Conservation (phyloP, 768 basidiomycete genomes). For the Pluteus cervinus region DNA sequence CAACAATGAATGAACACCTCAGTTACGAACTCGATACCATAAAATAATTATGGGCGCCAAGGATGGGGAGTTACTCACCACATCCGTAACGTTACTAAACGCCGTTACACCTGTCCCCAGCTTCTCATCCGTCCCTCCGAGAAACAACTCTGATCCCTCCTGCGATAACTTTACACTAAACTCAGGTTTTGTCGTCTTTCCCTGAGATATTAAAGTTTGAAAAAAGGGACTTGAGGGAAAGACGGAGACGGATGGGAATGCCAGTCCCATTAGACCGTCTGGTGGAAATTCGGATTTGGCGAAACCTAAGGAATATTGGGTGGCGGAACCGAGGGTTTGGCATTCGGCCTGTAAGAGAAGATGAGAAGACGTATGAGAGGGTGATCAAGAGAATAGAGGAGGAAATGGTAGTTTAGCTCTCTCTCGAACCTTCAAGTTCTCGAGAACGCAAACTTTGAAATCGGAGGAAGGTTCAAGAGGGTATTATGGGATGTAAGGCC, state of each 20-base stretch:
- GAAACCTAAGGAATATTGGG: constrained; percentile 26
- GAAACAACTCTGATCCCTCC: constrained; percentile 41
- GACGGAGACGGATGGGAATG: constrained; percentile 30
- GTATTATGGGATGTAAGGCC: no score
- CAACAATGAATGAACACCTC: constrained; percentile 1
- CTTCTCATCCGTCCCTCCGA: constrained; percentile 46
- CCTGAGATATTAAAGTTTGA: constrained; percentile 36
- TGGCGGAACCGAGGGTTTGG: constrained; percentile 31
- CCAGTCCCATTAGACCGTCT: constrained; percentile 40
- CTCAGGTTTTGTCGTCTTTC: constrained; percentile 23
- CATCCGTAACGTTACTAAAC: constrained; percentile 25
- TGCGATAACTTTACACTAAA: constrained; percentile 45
- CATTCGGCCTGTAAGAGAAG: constrained; percentile 14
- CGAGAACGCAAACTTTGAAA: no score
- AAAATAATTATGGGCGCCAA: no score
- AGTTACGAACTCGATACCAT: no score
- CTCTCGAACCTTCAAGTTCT: no score
- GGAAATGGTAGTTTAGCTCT: no score
- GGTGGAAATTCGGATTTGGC: constrained; percentile 18
- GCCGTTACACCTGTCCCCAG: constrained; percentile 41
- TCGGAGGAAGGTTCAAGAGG: no score
- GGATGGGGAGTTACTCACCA: constrained; percentile 12
- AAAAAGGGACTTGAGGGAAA: constrained; percentile 32
- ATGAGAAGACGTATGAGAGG: no score
- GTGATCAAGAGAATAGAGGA: no score